phyloP scores from a whole-genome alignment of 2,329 filamentous ascomycete genomes.

The Malbranchea zuffiana region DNA sequence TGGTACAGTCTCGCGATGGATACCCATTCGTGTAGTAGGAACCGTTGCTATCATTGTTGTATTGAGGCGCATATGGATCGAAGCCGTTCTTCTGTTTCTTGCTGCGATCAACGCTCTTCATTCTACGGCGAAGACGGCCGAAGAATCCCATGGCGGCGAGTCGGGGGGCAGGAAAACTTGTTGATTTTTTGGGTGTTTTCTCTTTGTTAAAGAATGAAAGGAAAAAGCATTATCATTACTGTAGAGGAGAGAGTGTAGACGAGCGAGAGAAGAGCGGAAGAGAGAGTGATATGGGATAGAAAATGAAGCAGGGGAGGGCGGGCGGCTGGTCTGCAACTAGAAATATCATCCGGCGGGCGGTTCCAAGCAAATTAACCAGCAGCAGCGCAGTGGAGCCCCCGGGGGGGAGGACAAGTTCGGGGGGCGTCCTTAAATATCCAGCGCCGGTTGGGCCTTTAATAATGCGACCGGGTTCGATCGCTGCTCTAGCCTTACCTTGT shows the following conservation, averaged over 20 bases:
- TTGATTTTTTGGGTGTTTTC: neutral
- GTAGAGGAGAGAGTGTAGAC: neutral
- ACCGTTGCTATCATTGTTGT: neutral
- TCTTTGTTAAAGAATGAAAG: neutral
- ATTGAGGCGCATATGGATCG: slow-evolving; percentile 1
- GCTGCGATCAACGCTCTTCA: slow-evolving; percentile 14
- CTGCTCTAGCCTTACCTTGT: no score
- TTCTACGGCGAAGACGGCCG: slow-evolving; percentile 18
- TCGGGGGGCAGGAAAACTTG: no score
- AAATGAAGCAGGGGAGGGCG: slow-evolving; percentile 1
- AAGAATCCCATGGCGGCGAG: slow-evolving; percentile 18
- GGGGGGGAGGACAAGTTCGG: no score
- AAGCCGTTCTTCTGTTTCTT: slow-evolving; percentile 1
- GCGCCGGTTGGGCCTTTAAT: no score
- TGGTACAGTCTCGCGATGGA: slow-evolving; percentile 28
- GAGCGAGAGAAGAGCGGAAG: neutral
- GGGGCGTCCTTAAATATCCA: no score
- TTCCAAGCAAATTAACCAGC: no score
- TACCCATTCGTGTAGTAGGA: neutral
- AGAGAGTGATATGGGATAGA: neutral
- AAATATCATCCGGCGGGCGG: no score
- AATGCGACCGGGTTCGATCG: no score
- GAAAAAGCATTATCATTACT: neutral
- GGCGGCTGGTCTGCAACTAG: no score
- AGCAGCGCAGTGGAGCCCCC: no score